A percentile compares a stretch with the other conserved stretches of the same genome.
Evolutionary conservation across 2,329 filamentous ascomycete genomes (phyloP).

Genomic region (Xylaria sp.): DNA sequence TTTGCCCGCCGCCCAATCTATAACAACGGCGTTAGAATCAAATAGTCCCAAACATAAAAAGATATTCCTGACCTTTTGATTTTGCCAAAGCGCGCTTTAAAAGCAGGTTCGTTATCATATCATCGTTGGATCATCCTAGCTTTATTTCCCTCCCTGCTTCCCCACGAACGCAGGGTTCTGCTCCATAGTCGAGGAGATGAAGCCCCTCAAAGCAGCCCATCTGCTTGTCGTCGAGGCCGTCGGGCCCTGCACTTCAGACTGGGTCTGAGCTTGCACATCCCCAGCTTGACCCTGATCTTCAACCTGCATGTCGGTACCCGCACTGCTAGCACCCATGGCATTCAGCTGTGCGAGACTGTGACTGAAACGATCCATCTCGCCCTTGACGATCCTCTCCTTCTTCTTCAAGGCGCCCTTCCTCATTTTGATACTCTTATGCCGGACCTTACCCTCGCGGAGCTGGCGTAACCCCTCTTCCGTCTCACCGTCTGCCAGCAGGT

Average conservation of each 20-base stretch:
- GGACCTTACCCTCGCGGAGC: conserved; percentile 68
- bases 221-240: conserved; percentile 62
- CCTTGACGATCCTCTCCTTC: conserved; percentile 80
- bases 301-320: conserved; percentile 18
- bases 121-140: not conserved
- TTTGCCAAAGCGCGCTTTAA: not conserved
- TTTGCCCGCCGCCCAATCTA: not conserved
- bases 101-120: conserved; percentile 10
- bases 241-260: conserved; percentile 33
- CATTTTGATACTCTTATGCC: conserved; percentile 78
- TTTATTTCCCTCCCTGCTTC: conserved; percentile 43
- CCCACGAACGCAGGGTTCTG: conserved; percentile 79
- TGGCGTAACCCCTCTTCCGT: conserved; percentile 56
- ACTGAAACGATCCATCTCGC: conserved; percentile 86
- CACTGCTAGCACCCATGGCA: conserved; percentile 46
- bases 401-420: conserved; percentile 83
- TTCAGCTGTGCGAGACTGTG: conserved; percentile 82
- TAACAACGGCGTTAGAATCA: conserved; percentile 13
- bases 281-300: conserved; percentile 31
- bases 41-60: not conserved
- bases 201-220: conserved; percentile 84
- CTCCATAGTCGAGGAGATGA: conserved; percentile 89
- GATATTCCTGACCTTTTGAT: conserved; percentile 14
- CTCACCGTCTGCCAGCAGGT: conserved; percentile 60
- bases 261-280: conserved; percentile 35